These are phyloP conservation scores for Penicillium turbatum DNA, from an alignment of 495 filamentous ascomycete genomes.

Conservation along the genomic window DNA sequence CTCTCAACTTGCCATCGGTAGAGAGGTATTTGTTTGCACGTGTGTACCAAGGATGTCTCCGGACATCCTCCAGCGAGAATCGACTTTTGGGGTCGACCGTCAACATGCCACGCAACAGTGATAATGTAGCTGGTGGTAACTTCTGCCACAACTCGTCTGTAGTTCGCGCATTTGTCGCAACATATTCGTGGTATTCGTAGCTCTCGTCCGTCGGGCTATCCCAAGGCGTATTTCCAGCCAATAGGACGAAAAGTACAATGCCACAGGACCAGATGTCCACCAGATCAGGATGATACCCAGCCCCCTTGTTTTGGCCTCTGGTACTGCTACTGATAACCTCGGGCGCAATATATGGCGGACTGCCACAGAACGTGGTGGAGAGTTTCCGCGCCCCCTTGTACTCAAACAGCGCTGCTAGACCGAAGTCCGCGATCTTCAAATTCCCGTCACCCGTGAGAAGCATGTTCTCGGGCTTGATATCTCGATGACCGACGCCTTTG, in stretches of 20 bases:
- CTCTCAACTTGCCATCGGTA: conserved; percentile 67
- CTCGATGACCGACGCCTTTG: conserved; percentile 81
- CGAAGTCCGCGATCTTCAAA: conserved; percentile 96
- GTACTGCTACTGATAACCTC: conserved; percentile 66
- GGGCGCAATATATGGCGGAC: conserved; percentile 94
- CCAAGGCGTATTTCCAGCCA: conserved; percentile 98
- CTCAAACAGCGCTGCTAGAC: conserved; percentile 87
- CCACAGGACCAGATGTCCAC: conserved; percentile 97
- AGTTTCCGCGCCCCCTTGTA: conserved; percentile 76
- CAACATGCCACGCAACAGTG: conserved; percentile 93
- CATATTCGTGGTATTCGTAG: conserved; percentile 82
- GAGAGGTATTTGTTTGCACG: conserved; percentile 72
- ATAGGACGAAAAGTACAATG: conserved; percentile 89
- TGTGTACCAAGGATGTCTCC: conserved; percentile 93
- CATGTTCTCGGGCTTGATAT: conserved; percentile 91
- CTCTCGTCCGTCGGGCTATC: conserved; percentile 79
- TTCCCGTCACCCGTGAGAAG: conserved; percentile 76
- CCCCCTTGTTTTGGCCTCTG: conserved; percentile 46
- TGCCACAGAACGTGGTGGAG: conserved; percentile 87
- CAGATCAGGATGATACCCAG: conserved; percentile 75
- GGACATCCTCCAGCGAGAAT: conserved; percentile 85
- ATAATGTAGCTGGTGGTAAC: conserved; percentile 70
- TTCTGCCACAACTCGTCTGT: conserved; percentile 83
- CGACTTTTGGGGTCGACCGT: conserved; percentile 67
- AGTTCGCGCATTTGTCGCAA: conserved; percentile 70